Evolutionary conservation across 345 rosid species (phyloP).

Genomic region (Durio zibethinus): DNA sequence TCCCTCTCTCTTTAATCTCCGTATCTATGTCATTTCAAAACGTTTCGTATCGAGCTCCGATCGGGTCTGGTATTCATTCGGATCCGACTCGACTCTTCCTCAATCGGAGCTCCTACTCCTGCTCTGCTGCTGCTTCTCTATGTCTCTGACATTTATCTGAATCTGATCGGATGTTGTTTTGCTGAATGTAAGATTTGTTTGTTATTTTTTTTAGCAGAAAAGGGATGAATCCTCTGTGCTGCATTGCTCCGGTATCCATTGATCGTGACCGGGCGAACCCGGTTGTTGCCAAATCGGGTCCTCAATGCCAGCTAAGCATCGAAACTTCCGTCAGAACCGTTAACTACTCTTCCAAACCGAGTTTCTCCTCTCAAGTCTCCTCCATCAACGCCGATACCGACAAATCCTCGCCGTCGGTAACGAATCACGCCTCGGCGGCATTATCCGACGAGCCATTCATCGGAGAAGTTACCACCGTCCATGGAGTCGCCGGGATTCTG

Average conservation of each 20-base stretch:
- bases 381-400: conserved; percentile 46
- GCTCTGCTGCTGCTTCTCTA: background rate
- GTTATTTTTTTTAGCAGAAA: conserved; percentile 6
- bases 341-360: conserved; percentile 44
- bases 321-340: conserved; percentile 35
- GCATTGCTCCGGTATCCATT: conserved; percentile 99
- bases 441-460: conserved; percentile 13
- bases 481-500: conserved; percentile 55
- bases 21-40: conserved; percentile 39
- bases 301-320: conserved; percentile 42
- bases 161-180: conserved; percentile 6
- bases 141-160: background rate
- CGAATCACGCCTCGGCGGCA: conserved; percentile 15
- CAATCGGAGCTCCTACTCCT: conserved; percentile 5
- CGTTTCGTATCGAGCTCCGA: conserved; percentile 36
- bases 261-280: conserved; percentile 78
- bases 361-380: conserved; percentile 59
- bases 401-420: conserved; percentile 21
- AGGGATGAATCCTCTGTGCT: conserved; percentile 93
- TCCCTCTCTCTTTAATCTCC: background rate
- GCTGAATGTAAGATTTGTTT: conserved; percentile 6
- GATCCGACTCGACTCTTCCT: conserved; percentile 12
- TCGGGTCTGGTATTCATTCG: conserved; percentile 32
- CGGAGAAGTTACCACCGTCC: conserved; percentile 25
- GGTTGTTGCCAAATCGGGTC: conserved; percentile 47